Conservation (phyloP, 768 basidiomycete species). For the Boletus subcaerulescens region DNA sequence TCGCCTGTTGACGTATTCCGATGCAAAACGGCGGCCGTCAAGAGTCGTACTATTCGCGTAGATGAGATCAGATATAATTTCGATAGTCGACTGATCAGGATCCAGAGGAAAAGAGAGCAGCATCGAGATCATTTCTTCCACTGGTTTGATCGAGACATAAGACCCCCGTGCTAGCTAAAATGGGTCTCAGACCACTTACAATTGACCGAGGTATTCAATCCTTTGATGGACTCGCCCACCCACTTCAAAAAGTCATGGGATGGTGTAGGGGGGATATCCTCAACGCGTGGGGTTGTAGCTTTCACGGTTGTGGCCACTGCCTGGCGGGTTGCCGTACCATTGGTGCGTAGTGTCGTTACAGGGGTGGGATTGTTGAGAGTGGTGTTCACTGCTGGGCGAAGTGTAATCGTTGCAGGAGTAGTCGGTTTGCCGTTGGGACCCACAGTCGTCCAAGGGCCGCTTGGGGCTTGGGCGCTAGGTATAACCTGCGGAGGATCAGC, state of each 20-base stretch:
- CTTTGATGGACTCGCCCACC: conserved; percentile 82
- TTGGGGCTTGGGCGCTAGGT: conserved; percentile 34
- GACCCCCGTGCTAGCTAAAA: conserved; percentile 7
- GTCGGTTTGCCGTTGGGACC: conserved; percentile 69
- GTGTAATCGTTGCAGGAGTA: conserved; percentile 25
- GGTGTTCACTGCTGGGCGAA: conserved; percentile 36
- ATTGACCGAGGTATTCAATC: conserved; percentile 54
- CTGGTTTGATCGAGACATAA: conserved; percentile 41
- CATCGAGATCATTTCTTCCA: conserved; percentile 97
- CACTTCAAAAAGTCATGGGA: conserved; percentile 92
- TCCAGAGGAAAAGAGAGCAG: conserved; percentile 92
- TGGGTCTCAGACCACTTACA: conserved; percentile 35
- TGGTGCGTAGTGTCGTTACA: conserved; percentile 35
- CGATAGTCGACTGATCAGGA: conserved; percentile 73
- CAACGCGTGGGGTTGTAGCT: conserved; percentile 39
- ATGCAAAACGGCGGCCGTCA: conserved; percentile 91
- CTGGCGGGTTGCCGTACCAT: conserved; percentile 38
- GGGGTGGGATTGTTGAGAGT: conserved; percentile 27
- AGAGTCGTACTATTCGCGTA: conserved; percentile 94
- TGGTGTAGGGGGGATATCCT: conserved; percentile 65
- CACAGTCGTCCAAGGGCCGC: conserved; percentile 82
- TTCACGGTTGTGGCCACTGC: conserved; percentile 35
- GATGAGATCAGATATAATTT: conserved; percentile 93
- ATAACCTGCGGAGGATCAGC: conserved; percentile 29
- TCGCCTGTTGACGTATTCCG: conserved; percentile 84